phyloP scores from a whole-genome alignment of 768 basidiomycete species.

The Royoungia palumana region DNA sequence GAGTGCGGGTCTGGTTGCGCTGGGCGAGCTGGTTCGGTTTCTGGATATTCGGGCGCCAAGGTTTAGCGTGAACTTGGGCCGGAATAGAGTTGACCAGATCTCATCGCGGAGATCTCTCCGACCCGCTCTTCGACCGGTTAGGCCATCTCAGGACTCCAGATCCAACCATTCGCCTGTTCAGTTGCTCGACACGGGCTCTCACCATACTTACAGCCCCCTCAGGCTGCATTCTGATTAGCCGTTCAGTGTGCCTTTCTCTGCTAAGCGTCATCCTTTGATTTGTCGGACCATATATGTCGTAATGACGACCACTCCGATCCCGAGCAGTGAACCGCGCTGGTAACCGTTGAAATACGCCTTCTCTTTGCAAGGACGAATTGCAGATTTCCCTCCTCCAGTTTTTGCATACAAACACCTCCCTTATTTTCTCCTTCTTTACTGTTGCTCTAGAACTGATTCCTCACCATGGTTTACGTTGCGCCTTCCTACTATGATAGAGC shows the following conservation, averaged over 20 bases:
- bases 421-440: neutral
- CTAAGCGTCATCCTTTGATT: neutral
- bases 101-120: neutral
- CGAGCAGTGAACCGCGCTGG: conserved; percentile 1
- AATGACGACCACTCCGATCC: neutral
- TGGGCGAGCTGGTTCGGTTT: conserved; percentile 14
- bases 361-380: too few species aligned
- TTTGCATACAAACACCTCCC: neutral
- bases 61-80: too few species aligned
- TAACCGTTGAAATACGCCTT: conserved; percentile 12
- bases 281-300: conserved; percentile 1
- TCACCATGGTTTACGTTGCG: conserved; percentile 28
- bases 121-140: conserved; percentile 1
- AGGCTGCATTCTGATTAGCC: neutral
- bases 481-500: conserved; percentile 11
- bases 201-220: too few species aligned
- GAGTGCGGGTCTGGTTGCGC: neutral
- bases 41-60: too few species aligned
- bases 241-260: neutral
- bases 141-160: too few species aligned
- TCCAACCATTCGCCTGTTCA: neutral
- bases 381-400: neutral
- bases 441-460: neutral
- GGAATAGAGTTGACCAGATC: neutral
- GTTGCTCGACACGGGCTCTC: too few species aligned